Evolutionary conservation across 2,329 filamentous ascomycete species (phyloP).

Genomic region (Beauveria sp.): DNA sequence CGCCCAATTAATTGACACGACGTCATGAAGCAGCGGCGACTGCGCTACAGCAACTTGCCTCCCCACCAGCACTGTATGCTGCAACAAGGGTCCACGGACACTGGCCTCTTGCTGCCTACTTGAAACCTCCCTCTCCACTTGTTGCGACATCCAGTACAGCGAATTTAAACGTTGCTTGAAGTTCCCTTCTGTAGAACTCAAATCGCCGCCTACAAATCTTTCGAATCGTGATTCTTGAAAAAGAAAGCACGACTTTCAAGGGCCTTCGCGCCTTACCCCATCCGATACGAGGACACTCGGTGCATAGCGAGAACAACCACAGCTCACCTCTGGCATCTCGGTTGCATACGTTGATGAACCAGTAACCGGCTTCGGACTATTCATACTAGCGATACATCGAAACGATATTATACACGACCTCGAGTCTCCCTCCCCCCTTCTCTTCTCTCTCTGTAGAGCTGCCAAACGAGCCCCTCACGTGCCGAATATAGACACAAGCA

Average conservation of each 20-base stretch:
- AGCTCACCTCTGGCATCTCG: neutral
- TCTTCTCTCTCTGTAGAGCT: too few relatives aligned
- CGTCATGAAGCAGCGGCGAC: neutral
- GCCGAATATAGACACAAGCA: neutral
- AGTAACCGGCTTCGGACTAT: neutral
- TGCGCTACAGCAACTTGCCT: neutral
- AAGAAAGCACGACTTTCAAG: too few relatives aligned
- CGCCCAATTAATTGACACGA: neutral
- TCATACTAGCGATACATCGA: neutral
- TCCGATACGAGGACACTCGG: neutral
- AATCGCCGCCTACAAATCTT: neutral
- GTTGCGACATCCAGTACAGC: neutral
- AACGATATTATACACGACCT: neutral
- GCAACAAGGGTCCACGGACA: neutral
- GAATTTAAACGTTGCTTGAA: neutral
- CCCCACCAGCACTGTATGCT: neutral
- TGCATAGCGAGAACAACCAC: neutral
- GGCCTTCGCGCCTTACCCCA: neutral
- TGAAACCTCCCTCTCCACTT: conserved; percentile 9
- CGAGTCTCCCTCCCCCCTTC: too few relatives aligned
- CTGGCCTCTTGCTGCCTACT: neutral
- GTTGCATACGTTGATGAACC: neutral
- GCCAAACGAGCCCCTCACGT: neutral
- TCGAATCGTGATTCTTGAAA: neutral
- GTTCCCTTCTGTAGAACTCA: neutral